Evolutionary conservation across 345 rosid species (phyloP).

Genomic region (Erodium maritimum): DNA sequence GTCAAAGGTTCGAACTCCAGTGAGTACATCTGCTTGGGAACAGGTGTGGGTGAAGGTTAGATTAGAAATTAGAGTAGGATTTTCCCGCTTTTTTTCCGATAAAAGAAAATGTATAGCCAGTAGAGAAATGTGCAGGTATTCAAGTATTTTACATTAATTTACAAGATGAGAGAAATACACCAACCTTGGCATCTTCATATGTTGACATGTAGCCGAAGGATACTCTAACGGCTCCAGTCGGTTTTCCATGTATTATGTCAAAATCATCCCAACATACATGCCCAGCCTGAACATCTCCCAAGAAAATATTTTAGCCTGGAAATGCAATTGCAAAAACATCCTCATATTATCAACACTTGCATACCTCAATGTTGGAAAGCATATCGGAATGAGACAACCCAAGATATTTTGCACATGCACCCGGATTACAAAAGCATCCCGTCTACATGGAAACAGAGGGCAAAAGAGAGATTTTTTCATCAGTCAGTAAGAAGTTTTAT

Average conservation of each 20-base stretch:
- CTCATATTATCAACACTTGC: not conserved
- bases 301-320: constrained; percentile 2
- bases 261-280: constrained; percentile 97
- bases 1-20: too few species aligned
- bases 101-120: too few species aligned
- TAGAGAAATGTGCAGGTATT: too few species aligned
- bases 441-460: constrained; percentile 52
- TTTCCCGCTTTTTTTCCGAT: too few species aligned
- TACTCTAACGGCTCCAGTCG: constrained; percentile 87
- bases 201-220: constrained; percentile 97
- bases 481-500: too few species aligned
- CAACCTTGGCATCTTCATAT: constrained; percentile 86
- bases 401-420: constrained; percentile 95
- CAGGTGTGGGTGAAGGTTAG: too few species aligned
- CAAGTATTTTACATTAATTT: not conserved
- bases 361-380: constrained; percentile 76
- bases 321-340: constrained; percentile 2
- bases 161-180: constrained; percentile 2
- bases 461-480: constrained; percentile 4
- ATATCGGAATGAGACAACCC: constrained; percentile 75
- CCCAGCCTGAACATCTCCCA: constrained; percentile 49
- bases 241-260: constrained; percentile 73
- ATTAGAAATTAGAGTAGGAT: too few species aligned
- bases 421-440: constrained; percentile 99
- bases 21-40: too few species aligned